phyloP scores from a whole-genome alignment of 768 basidiomycete genomes.

The Stropharia rugosoannulata region DNA sequence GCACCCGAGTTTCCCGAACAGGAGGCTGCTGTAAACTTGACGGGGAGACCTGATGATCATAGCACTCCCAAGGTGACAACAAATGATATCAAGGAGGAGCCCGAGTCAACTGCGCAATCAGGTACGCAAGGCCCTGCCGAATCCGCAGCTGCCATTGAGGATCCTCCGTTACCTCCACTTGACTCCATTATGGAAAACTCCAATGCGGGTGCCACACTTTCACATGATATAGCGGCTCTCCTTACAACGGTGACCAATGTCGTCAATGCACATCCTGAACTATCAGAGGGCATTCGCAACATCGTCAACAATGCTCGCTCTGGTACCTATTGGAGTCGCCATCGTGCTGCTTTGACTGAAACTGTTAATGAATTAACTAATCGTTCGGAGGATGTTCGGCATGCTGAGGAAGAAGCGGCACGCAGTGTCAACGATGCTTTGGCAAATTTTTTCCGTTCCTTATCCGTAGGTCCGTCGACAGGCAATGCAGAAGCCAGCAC shows the following conservation, averaged over 20 bases:
- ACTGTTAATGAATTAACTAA: conserved; percentile 51
- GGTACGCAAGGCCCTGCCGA: not conserved
- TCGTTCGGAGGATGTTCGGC: conserved; percentile 45
- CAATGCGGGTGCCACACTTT: conserved; percentile 42
- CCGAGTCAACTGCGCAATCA: not conserved
- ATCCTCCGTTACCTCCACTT: conserved; percentile 35
- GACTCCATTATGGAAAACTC: conserved; percentile 35
- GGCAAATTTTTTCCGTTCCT: conserved; percentile 52
- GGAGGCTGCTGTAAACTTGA: not conserved
- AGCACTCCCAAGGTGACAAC: conserved; percentile 34
- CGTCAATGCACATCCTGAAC: conserved; percentile 65
- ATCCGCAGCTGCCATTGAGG: conserved; percentile 19
- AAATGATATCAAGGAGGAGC: conserved; percentile 12
- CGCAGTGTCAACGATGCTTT: conserved; percentile 63
- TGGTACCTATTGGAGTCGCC: conserved; percentile 69
- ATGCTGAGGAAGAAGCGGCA: conserved; percentile 65
- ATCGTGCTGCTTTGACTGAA: conserved; percentile 57
- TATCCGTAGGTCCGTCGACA: conserved; percentile 31
- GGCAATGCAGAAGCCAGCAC: not conserved
- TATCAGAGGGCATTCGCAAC: conserved; percentile 65
- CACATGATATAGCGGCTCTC: conserved; percentile 63
- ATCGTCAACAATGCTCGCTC: conserved; percentile 59
- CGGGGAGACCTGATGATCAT: conserved; percentile 23
- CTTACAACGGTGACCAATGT: conserved; percentile 55
- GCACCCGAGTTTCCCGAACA: not conserved